Conservation (phyloP, 257 asterid species). For the Scutellaria minor region DNA sequence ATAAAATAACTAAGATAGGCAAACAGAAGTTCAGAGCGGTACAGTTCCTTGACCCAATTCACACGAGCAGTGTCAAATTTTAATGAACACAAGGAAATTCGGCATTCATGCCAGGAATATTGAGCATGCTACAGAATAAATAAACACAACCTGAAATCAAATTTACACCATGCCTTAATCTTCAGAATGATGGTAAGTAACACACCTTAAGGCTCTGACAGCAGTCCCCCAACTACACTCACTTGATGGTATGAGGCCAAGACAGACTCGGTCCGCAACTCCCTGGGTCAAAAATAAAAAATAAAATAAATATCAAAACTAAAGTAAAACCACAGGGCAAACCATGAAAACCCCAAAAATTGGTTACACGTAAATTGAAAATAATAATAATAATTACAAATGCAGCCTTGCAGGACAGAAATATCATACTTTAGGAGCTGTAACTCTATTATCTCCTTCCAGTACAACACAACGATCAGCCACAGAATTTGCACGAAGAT, state of each 20-base stretch:
- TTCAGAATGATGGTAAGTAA: constrained; percentile 13
- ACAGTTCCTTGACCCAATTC: background rate
- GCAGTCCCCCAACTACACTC: constrained; percentile 91
- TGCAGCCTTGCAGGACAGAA: constrained; percentile 14
- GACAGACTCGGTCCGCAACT: constrained; percentile 91
- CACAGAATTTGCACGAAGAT: constrained; percentile 73
- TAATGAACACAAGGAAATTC: background rate
- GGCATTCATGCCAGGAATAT: background rate
- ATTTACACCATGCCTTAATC: constrained; percentile 3
- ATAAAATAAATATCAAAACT: background rate
- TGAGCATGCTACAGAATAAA: background rate
- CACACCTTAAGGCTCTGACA: constrained; percentile 83
- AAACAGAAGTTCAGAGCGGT: background rate
- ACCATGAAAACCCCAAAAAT: background rate
- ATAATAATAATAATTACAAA: background rate
- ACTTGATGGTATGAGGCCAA: constrained; percentile 92
- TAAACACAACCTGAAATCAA: background rate
- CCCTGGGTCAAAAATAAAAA: constrained; percentile 64
- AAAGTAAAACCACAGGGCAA: constrained; percentile 24
- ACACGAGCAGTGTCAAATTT: background rate
- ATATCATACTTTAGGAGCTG: constrained; percentile 78
- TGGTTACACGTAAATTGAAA: background rate
- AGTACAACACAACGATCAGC: constrained; percentile 79
- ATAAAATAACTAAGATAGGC: background rate
- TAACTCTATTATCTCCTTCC: constrained; percentile 89